These are phyloP conservation scores for Russula dissimulans DNA, from an alignment of 768 basidiomycete genomes.

Conservation along the genomic window DNA sequence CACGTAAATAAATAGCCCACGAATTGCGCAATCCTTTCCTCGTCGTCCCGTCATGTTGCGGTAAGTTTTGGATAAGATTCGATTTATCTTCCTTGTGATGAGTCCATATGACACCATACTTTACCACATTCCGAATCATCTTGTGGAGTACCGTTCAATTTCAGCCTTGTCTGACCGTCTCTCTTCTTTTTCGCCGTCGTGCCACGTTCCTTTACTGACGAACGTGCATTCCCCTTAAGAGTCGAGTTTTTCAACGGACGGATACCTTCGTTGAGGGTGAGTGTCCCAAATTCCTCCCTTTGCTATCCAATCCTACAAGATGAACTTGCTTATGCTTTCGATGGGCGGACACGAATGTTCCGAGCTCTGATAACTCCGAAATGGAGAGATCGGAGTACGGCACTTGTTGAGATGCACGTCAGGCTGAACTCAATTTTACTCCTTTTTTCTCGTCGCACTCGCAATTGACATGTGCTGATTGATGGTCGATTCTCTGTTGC, in stretches of 20 bases:
- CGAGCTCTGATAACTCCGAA: constrained; percentile 30
- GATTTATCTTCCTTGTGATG: constrained; percentile 51
- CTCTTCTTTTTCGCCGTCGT: neutral
- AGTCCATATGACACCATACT: constrained; percentile 63
- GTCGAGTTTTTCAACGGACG: neutral
- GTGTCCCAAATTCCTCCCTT: neutral
- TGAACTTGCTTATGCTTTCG: constrained; percentile 55
- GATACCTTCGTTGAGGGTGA: neutral
- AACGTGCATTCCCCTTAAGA: constrained; percentile 3
- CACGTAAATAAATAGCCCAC: neutral
- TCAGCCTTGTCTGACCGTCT: constrained; percentile 84
- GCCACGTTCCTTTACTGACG: neutral
- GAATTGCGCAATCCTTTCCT: neutral
- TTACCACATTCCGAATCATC: constrained; percentile 77
- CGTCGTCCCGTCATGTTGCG: neutral
- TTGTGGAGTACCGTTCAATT: constrained; percentile 65
- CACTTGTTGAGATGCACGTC: constrained; percentile 77
- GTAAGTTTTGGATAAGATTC: neutral
- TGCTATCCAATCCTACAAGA: constrained; percentile 27
- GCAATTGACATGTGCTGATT: constrained; percentile 1
- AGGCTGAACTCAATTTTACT: constrained; percentile 36
- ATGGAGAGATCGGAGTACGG: constrained; percentile 46
- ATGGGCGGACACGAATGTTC: constrained; percentile 80
- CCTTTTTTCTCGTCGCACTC: too few species aligned
- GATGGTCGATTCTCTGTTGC: neutral